phyloP scores from a whole-genome alignment of 257 asterid species.

The Lycium ferocissimum region DNA sequence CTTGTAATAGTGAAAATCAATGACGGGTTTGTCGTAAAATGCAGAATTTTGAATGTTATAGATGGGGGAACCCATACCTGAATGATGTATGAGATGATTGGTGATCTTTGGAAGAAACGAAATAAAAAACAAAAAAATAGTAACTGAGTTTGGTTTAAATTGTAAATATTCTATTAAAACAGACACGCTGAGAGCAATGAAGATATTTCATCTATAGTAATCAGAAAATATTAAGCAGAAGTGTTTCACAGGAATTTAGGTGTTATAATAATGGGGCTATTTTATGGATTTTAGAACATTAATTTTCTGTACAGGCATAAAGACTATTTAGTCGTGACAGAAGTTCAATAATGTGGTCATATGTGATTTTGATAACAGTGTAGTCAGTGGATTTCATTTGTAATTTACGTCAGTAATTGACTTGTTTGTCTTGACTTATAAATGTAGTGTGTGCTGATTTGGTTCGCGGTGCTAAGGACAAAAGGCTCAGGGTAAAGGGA shows the following conservation, averaged over 20 bases:
- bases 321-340: not conserved
- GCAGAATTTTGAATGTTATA: not conserved
- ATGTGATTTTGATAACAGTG: not conserved
- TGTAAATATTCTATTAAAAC: not conserved
- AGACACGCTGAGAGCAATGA: not conserved
- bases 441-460: constrained; percentile 50
- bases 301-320: not conserved
- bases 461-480: constrained; percentile 76
- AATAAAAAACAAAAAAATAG: not conserved
- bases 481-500: constrained; percentile 71
- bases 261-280: not conserved
- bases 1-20: not conserved
- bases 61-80: not conserved
- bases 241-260: too few relatives aligned
- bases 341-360: not conserved
- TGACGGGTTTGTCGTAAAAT: not conserved
- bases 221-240: not conserved
- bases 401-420: not conserved
- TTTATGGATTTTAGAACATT: not conserved
- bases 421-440: not conserved
- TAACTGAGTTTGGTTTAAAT: not conserved
- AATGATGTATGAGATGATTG: not conserved
- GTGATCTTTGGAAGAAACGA: not conserved
- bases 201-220: not conserved
- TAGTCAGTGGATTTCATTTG: not conserved